Base-by-base conservation (phyloP, 345 rosid species). In the Trapa bicornis region DNA sequence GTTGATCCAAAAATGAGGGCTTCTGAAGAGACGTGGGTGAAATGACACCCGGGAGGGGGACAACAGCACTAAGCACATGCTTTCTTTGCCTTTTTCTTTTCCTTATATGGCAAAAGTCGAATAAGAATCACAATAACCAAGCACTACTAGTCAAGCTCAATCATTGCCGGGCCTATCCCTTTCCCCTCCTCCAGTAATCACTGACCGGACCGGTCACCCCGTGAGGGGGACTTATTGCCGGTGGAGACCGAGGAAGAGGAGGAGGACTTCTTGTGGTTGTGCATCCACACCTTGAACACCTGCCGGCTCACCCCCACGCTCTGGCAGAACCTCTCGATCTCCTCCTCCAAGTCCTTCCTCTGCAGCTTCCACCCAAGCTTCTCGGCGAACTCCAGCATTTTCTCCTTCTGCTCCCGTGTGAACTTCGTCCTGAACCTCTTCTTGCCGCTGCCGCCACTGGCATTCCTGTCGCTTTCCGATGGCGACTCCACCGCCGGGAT, bases 211-310 rank as follows among this genome's bases (percentile, higher is more conserved):
- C 29, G 29, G 29, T 43, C 60, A 37, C 39, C 41, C 72, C 29
- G 87, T 83, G 65, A 81, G 81, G 61, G 85, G 61, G 90, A 83
- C n/a, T 84, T 81, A 76, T 83, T 85, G 22, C 78, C 85, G 11
- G 79, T 67, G 68, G 82, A 75, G 35, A 72, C 73, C 66, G 85
- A 67, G 68, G 68, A 45, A 22, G 75, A 17, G 64, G 83, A 65
- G 3, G 78, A 73, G 65, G 79, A 69, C 57, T 79, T 84, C 76
- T 86, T 86, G 71, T 84, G 88, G 69, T 84, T 86, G 75, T 86
- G 91, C 91, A 86, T 86, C 91, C 91, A 84, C 15, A 86, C 86
- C 73, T 86, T 86, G 71, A 86, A 86, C 37, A 84, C 86, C 66
- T 84, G 86, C 67, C 88, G 72, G 38, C 76, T 82, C 9, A 86